These are phyloP conservation scores for Diaporthe sp. DNA, from an alignment of 2,329 filamentous ascomycete genomes.

Conservation along the genomic window DNA sequence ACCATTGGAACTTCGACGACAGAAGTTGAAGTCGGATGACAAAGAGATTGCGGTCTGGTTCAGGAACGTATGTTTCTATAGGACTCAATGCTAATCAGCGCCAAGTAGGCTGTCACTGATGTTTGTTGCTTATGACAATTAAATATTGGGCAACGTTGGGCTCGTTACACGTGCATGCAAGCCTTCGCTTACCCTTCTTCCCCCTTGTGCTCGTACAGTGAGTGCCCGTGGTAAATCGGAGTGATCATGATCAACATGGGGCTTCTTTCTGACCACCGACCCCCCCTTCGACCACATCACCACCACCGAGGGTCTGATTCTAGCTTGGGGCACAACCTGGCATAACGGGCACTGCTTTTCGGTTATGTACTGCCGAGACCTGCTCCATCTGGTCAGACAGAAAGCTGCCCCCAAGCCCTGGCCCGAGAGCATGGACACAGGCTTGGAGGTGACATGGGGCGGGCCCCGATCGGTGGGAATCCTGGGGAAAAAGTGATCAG, in stretches of 20 bases:
- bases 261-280: not conserved
- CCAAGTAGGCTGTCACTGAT: no score
- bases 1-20: not conserved
- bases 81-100: not conserved
- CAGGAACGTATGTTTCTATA: not conserved
- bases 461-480: conserved; percentile 7
- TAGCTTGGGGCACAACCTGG: not conserved
- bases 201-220: no score
- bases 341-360: conserved; percentile 17
- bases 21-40: not conserved
- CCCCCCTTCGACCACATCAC: not conserved
- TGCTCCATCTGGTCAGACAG: not conserved
- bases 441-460: conserved; percentile 10
- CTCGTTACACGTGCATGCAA: not conserved
- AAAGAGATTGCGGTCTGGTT: not conserved
- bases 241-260: not conserved
- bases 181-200: not conserved
- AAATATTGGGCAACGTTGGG: not conserved
- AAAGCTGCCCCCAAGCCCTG: not conserved
- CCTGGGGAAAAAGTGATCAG: conserved; percentile 31
- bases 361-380: conserved; percentile 14
- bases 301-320: conserved; percentile 1
- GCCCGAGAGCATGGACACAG: conserved; percentile 8
- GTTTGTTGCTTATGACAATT: not conserved
- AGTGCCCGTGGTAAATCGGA: no score